Percentiles rank a stretch among this genome's conserved stretches.
These are phyloP conservation scores for Bipolaris cookei DNA, from an alignment of 2,329 filamentous ascomycete genomes.

Conservation along the genomic window DNA sequence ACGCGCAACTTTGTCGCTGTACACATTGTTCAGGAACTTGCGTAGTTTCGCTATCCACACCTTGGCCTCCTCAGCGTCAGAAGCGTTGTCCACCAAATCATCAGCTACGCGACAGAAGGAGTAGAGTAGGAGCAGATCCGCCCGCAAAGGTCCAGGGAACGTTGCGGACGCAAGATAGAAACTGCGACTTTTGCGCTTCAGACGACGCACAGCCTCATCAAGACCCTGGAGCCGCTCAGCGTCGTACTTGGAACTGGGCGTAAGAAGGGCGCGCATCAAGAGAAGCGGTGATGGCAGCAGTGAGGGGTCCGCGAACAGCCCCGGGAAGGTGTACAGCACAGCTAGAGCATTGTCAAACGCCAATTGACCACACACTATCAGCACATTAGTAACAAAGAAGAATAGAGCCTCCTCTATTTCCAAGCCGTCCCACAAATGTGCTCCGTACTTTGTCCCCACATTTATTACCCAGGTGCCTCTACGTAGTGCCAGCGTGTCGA, in stretches of 20 bases:
- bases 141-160: constrained; percentile 70
- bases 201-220: constrained; percentile 62
- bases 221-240: constrained; percentile 64
- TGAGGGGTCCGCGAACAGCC: constrained; percentile 60
- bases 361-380: constrained; percentile 72
- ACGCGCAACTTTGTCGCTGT: constrained; percentile 39
- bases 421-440: constrained; percentile 67
- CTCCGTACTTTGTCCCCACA: constrained; percentile 68
- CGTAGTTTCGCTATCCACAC: constrained; percentile 66
- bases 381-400: constrained; percentile 71
- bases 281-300: constrained; percentile 57
- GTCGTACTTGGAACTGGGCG: constrained; percentile 61
- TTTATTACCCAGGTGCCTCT: constrained; percentile 76
- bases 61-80: constrained; percentile 58
- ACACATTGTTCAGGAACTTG: constrained; percentile 63
- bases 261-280: constrained; percentile 61
- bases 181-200: constrained; percentile 71
- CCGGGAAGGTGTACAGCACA: constrained; percentile 68
- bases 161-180: constrained; percentile 75
- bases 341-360: constrained; percentile 74
- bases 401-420: constrained; percentile 78
- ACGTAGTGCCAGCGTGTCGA: constrained; percentile 71
- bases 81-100: constrained; percentile 72
- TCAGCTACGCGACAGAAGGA: constrained; percentile 77
- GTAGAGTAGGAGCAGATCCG: constrained; percentile 73